Evolutionary conservation across 192 early-diverging fungal species (phyloP).

Genomic region (Paraglomus brasilianum): DNA sequence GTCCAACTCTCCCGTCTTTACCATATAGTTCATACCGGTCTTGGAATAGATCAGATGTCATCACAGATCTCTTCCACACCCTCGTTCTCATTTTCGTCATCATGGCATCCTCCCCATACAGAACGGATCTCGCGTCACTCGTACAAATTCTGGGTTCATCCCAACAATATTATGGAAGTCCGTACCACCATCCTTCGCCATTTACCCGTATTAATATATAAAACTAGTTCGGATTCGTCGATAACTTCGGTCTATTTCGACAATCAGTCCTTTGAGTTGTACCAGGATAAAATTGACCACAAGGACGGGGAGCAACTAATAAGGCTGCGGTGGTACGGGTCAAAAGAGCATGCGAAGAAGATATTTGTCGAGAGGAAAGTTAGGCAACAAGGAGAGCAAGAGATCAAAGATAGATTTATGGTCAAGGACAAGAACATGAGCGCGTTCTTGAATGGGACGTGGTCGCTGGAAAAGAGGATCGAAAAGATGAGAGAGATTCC

Average conservation of each 20-base stretch:
- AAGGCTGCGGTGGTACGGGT: constrained; percentile 93
- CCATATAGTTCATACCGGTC: constrained; percentile 61
- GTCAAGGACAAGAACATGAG: constrained; percentile 94
- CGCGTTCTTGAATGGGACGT: constrained; percentile 77
- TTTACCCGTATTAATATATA: constrained; percentile 88
- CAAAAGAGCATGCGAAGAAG: constrained; percentile 61
- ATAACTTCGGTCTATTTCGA: constrained; percentile 95
- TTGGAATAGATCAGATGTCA: constrained; percentile 36
- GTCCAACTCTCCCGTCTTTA: constrained; percentile 82
- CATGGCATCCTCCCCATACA: constrained; percentile 35
- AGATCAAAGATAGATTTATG: constrained; percentile 88
- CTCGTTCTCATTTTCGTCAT: neutral
- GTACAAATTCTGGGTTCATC: constrained; percentile 95
- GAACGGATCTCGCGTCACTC: constrained; percentile 76
- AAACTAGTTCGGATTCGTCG: constrained; percentile 82
- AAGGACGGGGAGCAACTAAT: constrained; percentile 87
- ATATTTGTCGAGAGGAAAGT: constrained; percentile 75
- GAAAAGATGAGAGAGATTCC: constrained; percentile 75
- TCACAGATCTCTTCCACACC: constrained; percentile 36
- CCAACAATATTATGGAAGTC: constrained; percentile 91
- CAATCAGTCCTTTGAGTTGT: constrained; percentile 85
- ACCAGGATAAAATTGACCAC: constrained; percentile 82
- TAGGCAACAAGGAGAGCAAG: constrained; percentile 62
- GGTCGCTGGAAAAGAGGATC: constrained; percentile 69
- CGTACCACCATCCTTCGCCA: constrained; percentile 88